These are phyloP conservation scores for Eustoma russellianum DNA, from an alignment of 257 asterid species.

Conservation along the genomic window DNA sequence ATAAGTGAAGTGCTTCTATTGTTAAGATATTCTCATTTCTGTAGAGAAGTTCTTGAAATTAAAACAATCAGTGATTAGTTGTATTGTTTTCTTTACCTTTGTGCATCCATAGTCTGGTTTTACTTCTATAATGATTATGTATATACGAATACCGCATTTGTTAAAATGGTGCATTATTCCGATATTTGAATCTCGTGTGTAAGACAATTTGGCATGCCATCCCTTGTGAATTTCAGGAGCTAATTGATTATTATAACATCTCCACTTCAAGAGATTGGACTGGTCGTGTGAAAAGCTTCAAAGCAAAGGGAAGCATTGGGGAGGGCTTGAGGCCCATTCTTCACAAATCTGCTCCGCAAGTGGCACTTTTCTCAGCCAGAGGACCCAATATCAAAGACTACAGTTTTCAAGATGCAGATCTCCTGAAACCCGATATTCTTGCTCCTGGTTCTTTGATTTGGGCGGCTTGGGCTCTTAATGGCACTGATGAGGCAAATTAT, in stretches of 20 bases:
- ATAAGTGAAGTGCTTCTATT: no score
- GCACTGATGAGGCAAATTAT: slow-evolving; percentile 90
- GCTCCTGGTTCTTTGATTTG: slow-evolving; percentile 98
- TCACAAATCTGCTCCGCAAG: slow-evolving; percentile 94
- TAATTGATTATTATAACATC: slow-evolving; percentile 76
- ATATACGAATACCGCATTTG: no score
- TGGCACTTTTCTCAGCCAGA: slow-evolving; percentile 90
- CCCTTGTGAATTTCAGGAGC: slow-evolving; percentile 38
- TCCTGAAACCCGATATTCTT: slow-evolving; percentile 91
- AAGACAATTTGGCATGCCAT: neutral
- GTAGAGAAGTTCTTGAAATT: no score
- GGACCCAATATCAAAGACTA: slow-evolving; percentile 95
- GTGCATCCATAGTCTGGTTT: no score
- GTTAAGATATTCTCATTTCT: no score
- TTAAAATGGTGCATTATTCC: no score
- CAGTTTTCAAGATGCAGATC: slow-evolving; percentile 91
- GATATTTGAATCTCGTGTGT: no score
- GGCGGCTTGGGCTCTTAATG: slow-evolving; percentile 99
- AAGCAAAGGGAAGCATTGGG: slow-evolving; percentile 78
- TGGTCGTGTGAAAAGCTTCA: slow-evolving; percentile 86
- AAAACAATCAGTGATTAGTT: no score
- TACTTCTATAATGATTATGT: no score
- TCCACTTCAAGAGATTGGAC: slow-evolving; percentile 92
- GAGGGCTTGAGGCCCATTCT: slow-evolving; percentile 80
- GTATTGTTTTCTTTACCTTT: no score